Evolutionary conservation across 176 grass and related monocot species (phyloP).

Genomic region (Aegilops bicornis): DNA sequence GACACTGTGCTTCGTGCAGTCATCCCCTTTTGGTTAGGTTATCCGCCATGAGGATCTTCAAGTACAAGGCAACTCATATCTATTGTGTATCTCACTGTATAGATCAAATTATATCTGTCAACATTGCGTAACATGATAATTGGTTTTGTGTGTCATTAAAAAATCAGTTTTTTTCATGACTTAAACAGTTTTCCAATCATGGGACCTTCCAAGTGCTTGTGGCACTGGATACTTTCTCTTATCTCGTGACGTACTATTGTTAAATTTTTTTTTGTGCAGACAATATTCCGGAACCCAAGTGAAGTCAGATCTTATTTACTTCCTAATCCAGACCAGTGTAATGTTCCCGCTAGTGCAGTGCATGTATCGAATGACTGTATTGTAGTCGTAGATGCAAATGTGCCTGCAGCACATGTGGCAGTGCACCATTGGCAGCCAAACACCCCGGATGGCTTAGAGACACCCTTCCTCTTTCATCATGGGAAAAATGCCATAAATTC

Average conservation of each 20-base stretch:
- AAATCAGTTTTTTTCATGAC: not conserved
- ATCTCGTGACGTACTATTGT: not conserved
- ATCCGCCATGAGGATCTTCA: not conserved
- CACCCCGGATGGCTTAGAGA: conserved; percentile 75
- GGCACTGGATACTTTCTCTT: conserved; percentile 6
- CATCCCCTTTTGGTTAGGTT: not conserved
- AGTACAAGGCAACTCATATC: not conserved
- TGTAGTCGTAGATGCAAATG: conserved; percentile 76
- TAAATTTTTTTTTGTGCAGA: conserved; percentile 48
- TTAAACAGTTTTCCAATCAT: conserved; percentile 1
- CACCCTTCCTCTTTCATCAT: conserved; percentile 88
- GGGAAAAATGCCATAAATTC: conserved; percentile 67
- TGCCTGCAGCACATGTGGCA: conserved; percentile 77
- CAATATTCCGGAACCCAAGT: conserved; percentile 94
- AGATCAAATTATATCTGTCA: not conserved
- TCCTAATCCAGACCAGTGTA: conserved; percentile 78
- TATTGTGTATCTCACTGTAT: not conserved
- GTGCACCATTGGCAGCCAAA: conserved; percentile 97
- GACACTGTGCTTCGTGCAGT: not conserved
- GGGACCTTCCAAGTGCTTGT: not conserved
- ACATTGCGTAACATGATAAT: not conserved
- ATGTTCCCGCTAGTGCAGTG: conserved; percentile 79
- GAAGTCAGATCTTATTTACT: conserved; percentile 73
- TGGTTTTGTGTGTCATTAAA: not conserved
- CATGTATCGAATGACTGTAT: conserved; percentile 79